phyloP scores from a whole-genome alignment of 208 protist species.

The Phytomonas sp. region DNA sequence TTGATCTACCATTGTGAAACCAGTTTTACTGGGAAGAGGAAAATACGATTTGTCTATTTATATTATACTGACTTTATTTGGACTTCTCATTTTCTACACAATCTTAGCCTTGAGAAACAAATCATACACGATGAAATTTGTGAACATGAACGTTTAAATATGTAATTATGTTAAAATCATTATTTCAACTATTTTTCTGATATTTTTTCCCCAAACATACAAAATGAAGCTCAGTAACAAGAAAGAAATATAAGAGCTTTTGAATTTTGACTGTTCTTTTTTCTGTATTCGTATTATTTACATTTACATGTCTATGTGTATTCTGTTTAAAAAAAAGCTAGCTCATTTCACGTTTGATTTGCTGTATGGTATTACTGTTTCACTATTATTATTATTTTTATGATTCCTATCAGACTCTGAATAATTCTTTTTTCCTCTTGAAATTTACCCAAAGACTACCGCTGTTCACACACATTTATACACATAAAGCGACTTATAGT shows the following conservation, averaged over 20 bases:
- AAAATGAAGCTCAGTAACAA: too few species aligned
- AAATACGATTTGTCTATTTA: background rate
- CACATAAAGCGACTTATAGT: conserved; percentile 5
- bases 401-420: conserved; percentile 5
- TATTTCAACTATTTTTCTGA: background rate
- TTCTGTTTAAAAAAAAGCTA: background rate
- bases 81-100: background rate
- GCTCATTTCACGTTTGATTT: background rate
- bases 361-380: background rate
- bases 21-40: background rate
- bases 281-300: background rate
- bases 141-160: background rate
- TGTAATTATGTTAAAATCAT: background rate
- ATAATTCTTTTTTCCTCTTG: conserved; percentile 11
- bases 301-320: background rate
- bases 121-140: background rate
- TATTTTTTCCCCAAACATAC: too few species aligned
- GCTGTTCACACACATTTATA: background rate
- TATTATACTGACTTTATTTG: background rate
- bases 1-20: background rate
- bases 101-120: background rate
- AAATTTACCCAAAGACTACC: conserved; percentile 10
- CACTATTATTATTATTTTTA: conserved; percentile 11
- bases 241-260: background rate
- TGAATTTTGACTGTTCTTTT: background rate